Evolutionary conservation across 768 basidiomycete species (phyloP).

Genomic region (Glaciozyma martinii): DNA sequence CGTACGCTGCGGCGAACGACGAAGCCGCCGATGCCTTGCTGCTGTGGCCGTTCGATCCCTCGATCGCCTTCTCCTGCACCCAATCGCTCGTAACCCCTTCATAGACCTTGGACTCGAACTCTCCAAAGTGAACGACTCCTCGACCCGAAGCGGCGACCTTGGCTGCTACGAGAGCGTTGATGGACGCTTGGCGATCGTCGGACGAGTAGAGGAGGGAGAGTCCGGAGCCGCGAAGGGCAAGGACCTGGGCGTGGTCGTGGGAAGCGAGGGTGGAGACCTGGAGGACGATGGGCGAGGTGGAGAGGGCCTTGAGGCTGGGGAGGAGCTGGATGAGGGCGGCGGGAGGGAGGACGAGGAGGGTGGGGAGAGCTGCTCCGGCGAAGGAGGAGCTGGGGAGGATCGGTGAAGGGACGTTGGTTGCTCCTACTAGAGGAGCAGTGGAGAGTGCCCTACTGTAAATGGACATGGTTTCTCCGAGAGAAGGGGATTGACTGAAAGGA

Average conservation of each 20-base stretch:
- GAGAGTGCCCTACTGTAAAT: constrained; percentile 15
- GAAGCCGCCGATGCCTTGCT: constrained; percentile 1
- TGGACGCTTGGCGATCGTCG: constrained; percentile 70
- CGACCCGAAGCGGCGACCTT: constrained; percentile 61
- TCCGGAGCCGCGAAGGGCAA: constrained; percentile 66
- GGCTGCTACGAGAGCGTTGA: constrained; percentile 78
- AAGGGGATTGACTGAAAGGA: no score
- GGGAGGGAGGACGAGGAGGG: constrained; percentile 20
- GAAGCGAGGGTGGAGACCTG: constrained; percentile 54
- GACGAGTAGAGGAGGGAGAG: constrained; percentile 75
- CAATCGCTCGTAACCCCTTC: constrained; percentile 34
- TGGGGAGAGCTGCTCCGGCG: constrained; percentile 2
- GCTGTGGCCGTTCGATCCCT: not conserved
- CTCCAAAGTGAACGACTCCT: constrained; percentile 76
- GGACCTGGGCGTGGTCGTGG: constrained; percentile 59
- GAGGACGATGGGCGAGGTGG: constrained; percentile 57
- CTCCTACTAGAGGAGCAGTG: constrained; percentile 8
- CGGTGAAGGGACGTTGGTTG: constrained; percentile 17
- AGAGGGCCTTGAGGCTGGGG: constrained; percentile 47
- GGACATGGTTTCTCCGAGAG: constrained; percentile 4
- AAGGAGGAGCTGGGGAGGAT: constrained; percentile 12
- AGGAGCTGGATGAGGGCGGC: constrained; percentile 22
- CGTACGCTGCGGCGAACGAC: constrained; percentile 21
- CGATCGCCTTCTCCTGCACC: not conserved
- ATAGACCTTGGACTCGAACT: constrained; percentile 35